Conservation (phyloP, 2,329 filamentous ascomycete genomes). For the Tolypocladium ovalisporum region DNA sequence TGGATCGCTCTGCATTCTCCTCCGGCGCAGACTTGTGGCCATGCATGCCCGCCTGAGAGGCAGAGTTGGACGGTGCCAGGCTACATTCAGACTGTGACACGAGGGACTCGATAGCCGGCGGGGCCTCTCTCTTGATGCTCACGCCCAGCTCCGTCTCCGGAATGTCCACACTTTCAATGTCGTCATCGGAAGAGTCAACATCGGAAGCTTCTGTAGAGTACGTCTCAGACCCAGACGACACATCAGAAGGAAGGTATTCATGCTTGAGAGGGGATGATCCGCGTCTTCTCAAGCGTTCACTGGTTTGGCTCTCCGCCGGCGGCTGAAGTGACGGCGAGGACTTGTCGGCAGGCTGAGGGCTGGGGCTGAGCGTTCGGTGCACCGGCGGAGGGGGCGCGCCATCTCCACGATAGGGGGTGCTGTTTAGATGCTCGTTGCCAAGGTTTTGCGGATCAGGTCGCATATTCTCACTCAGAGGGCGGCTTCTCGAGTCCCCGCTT, state of each 20-base stretch:
- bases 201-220: constrained; percentile 41
- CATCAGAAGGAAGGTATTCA: constrained; percentile 81
- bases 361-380: constrained; percentile 34
- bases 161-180: constrained; percentile 49
- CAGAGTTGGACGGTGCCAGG: constrained; percentile 69
- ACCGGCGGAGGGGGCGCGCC: constrained; percentile 44
- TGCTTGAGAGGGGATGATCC: constrained; percentile 93
- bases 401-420: constrained; percentile 34
- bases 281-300: constrained; percentile 48
- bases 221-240: constrained; percentile 44
- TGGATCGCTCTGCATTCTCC: constrained; percentile 33
- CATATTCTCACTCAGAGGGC: constrained; percentile 24
- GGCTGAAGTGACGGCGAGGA: constrained; percentile 10
- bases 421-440: constrained; percentile 18
- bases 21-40: constrained; percentile 30
- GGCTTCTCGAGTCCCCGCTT: constrained; percentile 13
- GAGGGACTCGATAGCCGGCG: constrained; percentile 24
- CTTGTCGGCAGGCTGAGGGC: constrained; percentile 18
- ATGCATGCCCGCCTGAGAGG: constrained; percentile 57
- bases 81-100: constrained; percentile 45
- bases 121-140: constrained; percentile 34
- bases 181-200: constrained; percentile 38
- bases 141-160: constrained; percentile 48
- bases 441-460: constrained; percentile 25
- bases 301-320: constrained; percentile 29